These are phyloP conservation scores for Malassezia pachydermatis DNA, from an alignment of 1,284 basidiomycete genomes.

Conservation along the genomic window DNA sequence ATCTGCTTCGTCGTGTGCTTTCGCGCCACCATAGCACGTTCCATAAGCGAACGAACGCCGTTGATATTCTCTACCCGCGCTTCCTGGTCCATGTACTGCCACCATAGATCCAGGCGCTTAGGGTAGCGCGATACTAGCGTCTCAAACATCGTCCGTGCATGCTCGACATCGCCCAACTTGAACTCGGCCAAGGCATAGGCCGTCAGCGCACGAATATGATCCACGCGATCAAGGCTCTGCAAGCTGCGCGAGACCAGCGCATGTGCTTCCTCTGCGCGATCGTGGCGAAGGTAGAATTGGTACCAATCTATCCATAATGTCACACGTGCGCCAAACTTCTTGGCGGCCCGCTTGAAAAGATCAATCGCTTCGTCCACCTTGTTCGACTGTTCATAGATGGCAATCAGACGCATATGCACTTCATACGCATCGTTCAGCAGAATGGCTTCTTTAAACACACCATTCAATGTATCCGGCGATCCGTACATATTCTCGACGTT, in stretches of 20 bases:
- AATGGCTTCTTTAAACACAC: constrained; percentile 77
- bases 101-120: constrained; percentile 91
- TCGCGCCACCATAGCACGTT: constrained; percentile 61
- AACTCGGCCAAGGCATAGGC: constrained; percentile 93
- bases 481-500: constrained; percentile 94
- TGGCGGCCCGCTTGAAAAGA: constrained; percentile 49
- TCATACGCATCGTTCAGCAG: constrained; percentile 85
- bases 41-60: constrained; percentile 57
- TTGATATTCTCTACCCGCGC: constrained; percentile 63
- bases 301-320: constrained; percentile 85
- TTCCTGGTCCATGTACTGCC: constrained; percentile 93
- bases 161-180: constrained; percentile 81
- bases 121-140: constrained; percentile 88
- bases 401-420: constrained; percentile 69
- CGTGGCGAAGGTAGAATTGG: constrained; percentile 63
- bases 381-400: constrained; percentile 71
- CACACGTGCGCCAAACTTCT: constrained; percentile 82
- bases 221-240: constrained; percentile 83
- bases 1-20: constrained; percentile 92
- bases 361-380: constrained; percentile 52
- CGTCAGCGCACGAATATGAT: constrained; percentile 89
- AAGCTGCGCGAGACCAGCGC: constrained; percentile 77
- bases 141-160: constrained; percentile 90
- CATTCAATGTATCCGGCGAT: constrained; percentile 59
- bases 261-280: constrained; percentile 67